These are phyloP conservation scores for Nicotiana knightiana DNA, from an alignment of 257 asterid species.

Conservation along the genomic window DNA sequence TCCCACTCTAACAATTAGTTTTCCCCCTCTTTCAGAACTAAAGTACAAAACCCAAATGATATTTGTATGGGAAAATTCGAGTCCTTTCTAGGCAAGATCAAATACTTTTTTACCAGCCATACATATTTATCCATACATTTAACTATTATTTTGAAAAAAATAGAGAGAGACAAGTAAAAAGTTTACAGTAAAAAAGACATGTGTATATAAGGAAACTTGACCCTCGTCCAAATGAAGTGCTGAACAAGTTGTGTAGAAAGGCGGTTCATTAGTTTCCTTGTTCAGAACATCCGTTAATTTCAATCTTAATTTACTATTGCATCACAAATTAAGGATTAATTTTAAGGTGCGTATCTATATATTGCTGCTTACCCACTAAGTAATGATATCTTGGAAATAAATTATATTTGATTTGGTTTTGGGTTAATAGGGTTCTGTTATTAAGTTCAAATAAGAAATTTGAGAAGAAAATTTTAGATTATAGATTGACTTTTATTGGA, in stretches of 20 bases:
- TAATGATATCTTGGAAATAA: background rate
- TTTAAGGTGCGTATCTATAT: slow-evolving; percentile 10
- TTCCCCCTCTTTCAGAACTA: background rate
- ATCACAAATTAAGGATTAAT: slow-evolving; percentile 12
- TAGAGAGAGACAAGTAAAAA: background rate
- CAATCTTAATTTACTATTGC: slow-evolving; percentile 20
- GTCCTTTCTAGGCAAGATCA: slow-evolving; percentile 21
- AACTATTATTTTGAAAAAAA: background rate
- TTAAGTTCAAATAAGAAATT: background rate
- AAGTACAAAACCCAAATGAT: slow-evolving; percentile 1
- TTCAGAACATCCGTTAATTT: slow-evolving; percentile 31
- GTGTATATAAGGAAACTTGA: background rate
- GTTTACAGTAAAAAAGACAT: background rate
- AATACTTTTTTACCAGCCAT: background rate
- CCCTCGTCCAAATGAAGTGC: background rate
- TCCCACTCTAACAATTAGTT: slow-evolving; percentile 50
- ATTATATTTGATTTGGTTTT: background rate
- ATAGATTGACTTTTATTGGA: background rate
- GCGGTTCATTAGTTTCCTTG: slow-evolving; percentile 37
- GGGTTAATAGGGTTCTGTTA: background rate
- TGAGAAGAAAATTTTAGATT: background rate
- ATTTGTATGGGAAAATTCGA: slow-evolving; percentile 22
- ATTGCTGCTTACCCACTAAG: background rate
- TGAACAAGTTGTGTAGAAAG: slow-evolving; percentile 17
- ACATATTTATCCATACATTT: background rate